Evolutionary conservation across 306 rosid species (phyloP).

Genomic region (Fagus sylvatica): DNA sequence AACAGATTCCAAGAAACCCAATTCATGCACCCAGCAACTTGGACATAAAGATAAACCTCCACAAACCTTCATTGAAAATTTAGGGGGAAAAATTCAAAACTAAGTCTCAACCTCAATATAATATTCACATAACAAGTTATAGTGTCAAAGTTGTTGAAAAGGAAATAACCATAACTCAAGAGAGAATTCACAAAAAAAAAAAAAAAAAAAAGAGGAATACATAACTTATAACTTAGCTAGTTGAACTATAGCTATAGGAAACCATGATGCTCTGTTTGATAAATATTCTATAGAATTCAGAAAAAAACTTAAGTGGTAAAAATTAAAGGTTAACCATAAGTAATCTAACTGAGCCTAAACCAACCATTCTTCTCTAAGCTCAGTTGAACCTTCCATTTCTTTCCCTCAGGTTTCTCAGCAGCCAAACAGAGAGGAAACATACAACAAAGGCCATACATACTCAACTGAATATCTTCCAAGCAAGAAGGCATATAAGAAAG

Average conservation of each 20-base stretch:
- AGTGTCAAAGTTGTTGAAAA: neutral
- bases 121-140: neutral
- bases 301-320: neutral
- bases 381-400: neutral
- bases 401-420: neutral
- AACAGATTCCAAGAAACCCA: too few relatives aligned
- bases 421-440: conserved; percentile 5
- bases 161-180: neutral
- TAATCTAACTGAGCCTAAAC: neutral
- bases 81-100: neutral
- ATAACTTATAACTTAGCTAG: neutral
- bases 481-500: neutral
- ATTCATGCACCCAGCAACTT: neutral
- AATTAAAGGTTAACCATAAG: neutral
- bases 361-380: neutral
- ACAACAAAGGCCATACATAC: neutral
- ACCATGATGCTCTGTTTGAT: neutral
- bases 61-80: neutral
- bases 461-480: neutral
- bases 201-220: neutral
- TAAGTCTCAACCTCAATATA: neutral
- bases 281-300: neutral
- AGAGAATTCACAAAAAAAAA: neutral
- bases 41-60: neutral
- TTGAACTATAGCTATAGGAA: neutral